Percentiles rank a stretch among this genome's conserved stretches.
Conservation (phyloP, 208 protist genomes). For the Leishmania turanica region DNA sequence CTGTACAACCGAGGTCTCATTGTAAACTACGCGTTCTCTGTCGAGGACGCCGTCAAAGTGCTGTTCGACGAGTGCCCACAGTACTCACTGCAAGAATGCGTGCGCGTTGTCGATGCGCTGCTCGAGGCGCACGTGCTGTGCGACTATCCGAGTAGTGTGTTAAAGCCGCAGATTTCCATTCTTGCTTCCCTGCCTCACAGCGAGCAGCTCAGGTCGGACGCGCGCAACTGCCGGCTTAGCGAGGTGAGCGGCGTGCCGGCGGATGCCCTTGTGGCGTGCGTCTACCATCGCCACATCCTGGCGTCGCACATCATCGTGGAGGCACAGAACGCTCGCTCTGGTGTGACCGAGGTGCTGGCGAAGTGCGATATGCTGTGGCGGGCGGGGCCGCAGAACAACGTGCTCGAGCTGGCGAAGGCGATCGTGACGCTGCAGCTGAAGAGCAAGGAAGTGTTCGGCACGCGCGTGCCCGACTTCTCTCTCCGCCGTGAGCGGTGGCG, state of each 20-base stretch:
- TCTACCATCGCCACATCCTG: slow-evolving; percentile 78
- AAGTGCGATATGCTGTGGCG: slow-evolving; percentile 63
- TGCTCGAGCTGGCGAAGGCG: slow-evolving; percentile 58
- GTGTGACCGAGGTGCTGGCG: slow-evolving; percentile 61
- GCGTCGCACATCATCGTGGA: slow-evolving; percentile 77
- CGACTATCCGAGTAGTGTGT: slow-evolving; percentile 27
- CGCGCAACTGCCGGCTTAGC: slow-evolving; percentile 41
- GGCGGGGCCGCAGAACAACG: slow-evolving; percentile 37
- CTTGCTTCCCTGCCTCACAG: slow-evolving; percentile 19
- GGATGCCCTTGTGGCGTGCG: slow-evolving; percentile 77
- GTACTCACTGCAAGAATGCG: slow-evolving; percentile 63
- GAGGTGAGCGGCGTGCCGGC: slow-evolving; percentile 54
- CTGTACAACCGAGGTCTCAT: slow-evolving; percentile 88
- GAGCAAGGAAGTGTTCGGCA: slow-evolving; percentile 83
- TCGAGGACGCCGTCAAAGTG: slow-evolving; percentile 76
- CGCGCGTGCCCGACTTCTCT: slow-evolving; percentile 82
- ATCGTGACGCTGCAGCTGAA: slow-evolving; percentile 75
- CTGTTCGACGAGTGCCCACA: slow-evolving; percentile 79
- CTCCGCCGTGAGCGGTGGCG: slow-evolving; percentile 60
- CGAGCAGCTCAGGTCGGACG: slow-evolving; percentile 26
- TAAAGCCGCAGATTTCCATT: slow-evolving; percentile 42
- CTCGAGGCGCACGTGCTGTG: slow-evolving; percentile 42
- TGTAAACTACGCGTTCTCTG: slow-evolving; percentile 65
- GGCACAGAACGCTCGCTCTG: slow-evolving; percentile 75
- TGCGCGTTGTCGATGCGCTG: slow-evolving; percentile 40